Evolutionary conservation across 2,329 filamentous ascomycete species (phyloP).

Genomic region (Massarina eburnea): DNA sequence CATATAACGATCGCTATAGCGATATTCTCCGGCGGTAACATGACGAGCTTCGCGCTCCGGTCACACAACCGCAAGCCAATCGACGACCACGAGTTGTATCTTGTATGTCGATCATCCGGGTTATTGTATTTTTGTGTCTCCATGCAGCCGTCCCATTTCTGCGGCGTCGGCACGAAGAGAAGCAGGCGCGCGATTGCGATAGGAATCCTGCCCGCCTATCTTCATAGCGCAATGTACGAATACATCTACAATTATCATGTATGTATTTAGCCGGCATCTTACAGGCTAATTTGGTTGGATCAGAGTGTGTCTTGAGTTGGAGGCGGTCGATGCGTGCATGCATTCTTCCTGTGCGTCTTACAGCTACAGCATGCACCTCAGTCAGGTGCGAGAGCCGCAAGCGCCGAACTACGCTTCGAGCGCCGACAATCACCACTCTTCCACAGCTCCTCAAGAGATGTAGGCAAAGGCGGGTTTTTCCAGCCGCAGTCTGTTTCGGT

Average conservation of each 20-base stretch:
- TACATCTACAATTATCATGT: neutral
- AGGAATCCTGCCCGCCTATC: neutral
- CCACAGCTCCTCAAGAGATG: too few relatives aligned
- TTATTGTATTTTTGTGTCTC: too few relatives aligned
- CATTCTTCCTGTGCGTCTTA: conserved; percentile 26
- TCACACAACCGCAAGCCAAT: neutral
- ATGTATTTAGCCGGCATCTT: conserved; percentile 14
- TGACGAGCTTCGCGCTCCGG: neutral
- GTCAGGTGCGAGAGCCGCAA: conserved; percentile 14
- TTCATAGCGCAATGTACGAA: neutral
- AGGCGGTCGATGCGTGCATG: conserved; percentile 30
- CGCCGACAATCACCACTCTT: neutral
- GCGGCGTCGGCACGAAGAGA: neutral
- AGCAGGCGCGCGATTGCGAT: neutral
- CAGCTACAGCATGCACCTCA: conserved; percentile 12
- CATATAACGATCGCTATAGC: neutral
- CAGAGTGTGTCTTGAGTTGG: conserved; percentile 15
- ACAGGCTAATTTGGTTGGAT: conserved; percentile 31
- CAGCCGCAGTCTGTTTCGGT: conserved; percentile 2
- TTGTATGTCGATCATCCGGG: neutral
- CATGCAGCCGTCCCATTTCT: neutral
- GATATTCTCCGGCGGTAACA: neutral
- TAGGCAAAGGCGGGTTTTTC: neutral
- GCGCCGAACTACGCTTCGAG: conserved; percentile 10
- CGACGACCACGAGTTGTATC: neutral